phyloP scores from a whole-genome alignment of 1,284 basidiomycete species.

The Cutaneotrichosporon dermatis region DNA sequence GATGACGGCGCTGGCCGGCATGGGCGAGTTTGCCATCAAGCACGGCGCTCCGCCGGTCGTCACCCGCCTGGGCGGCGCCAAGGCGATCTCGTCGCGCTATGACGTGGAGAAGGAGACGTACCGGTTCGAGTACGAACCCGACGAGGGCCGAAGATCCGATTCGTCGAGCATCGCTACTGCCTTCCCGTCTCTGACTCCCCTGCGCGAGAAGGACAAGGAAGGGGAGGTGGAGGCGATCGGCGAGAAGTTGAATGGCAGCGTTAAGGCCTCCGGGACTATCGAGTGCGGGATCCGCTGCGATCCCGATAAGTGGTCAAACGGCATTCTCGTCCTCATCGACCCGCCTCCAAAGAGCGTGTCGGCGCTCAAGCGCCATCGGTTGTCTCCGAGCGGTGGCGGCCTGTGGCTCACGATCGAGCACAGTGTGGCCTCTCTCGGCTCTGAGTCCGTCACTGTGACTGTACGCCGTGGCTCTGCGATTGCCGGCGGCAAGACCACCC shows the following conservation, averaged over 20 bases:
- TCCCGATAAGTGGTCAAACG: constrained; percentile 81
- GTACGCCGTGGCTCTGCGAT: constrained; percentile 63
- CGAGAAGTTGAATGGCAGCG: not conserved
- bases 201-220: not conserved
- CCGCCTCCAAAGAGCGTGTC: constrained; percentile 83
- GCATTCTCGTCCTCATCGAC: constrained; percentile 85
- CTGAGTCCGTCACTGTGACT: constrained; percentile 63
- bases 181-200: constrained; percentile 16
- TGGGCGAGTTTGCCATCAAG: constrained; percentile 92
- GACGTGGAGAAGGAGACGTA: constrained; percentile 81
- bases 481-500: constrained; percentile 59
- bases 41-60: constrained; percentile 87
- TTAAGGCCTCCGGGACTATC: constrained; percentile 48
- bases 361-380: constrained; percentile 77
- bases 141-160: constrained; percentile 54
- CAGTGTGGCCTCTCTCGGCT: constrained; percentile 67
- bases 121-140: constrained; percentile 77
- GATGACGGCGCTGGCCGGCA: constrained; percentile 77
- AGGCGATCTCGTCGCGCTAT: constrained; percentile 68
- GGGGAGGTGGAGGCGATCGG: constrained; percentile 2
- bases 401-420: constrained; percentile 95
- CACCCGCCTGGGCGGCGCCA: constrained; percentile 75
- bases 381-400: constrained; percentile 84
- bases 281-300: constrained; percentile 96
- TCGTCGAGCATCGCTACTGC: constrained; percentile 45